Evolutionary conservation across 2,329 filamentous ascomycete genomes (phyloP).

Genomic region (Ceratocystis variospora): DNA sequence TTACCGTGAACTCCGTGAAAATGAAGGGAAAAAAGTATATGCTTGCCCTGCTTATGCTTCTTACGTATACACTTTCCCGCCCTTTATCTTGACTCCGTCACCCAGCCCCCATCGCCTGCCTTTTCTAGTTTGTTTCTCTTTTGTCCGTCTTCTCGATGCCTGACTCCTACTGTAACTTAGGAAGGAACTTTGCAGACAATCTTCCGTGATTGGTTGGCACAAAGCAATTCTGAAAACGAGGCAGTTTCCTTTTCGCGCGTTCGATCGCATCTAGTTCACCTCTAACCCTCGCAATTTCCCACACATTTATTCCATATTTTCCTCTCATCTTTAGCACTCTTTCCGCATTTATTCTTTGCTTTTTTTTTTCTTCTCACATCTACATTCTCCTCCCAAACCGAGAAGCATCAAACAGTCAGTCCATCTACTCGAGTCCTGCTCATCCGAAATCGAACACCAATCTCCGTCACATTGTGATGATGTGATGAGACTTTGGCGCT

Average conservation of each 20-base stretch:
- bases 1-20: constrained; percentile 4
- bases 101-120: neutral
- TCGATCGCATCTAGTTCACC: neutral
- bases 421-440: neutral
- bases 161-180: neutral
- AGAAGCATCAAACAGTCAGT: neutral
- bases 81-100: neutral
- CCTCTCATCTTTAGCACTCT: neutral
- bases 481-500: neutral
- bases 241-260: neutral
- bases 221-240: neutral
- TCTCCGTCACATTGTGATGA: neutral
- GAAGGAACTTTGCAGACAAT: neutral
- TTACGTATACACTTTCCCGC: constrained; percentile 4
- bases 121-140: neutral
- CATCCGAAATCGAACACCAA: neutral
- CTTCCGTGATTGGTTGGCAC: neutral
- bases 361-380: neutral
- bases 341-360: constrained; percentile 7
- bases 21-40: neutral
- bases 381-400: neutral
- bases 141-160: neutral
- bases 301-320: neutral
- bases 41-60: neutral
- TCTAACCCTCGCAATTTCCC: neutral